Evolutionary conservation across 2,329 filamentous ascomycete species (phyloP).

Genomic region (Hysterium pulicare): DNA sequence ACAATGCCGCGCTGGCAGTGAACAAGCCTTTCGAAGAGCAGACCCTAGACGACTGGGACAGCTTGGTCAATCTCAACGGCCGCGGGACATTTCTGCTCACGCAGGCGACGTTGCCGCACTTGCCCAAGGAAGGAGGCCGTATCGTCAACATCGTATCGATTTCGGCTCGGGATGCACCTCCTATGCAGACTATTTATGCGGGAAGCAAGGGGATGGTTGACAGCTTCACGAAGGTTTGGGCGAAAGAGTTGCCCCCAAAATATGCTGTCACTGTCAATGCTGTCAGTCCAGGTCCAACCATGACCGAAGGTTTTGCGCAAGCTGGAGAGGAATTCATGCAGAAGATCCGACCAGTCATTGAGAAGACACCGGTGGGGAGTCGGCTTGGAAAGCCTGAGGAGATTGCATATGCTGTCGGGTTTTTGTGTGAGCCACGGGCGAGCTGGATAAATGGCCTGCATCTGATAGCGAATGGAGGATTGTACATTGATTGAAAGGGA

Average conservation of each 20-base stretch:
- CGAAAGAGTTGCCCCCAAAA: slow-evolving; percentile 44
- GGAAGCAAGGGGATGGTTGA: slow-evolving; percentile 52
- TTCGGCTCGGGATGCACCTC: slow-evolving; percentile 32
- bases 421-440: slow-evolving; percentile 44
- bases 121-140: slow-evolving; percentile 36
- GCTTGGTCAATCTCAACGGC: slow-evolving; percentile 42
- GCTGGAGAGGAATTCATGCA: slow-evolving; percentile 42
- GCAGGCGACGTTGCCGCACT: slow-evolving; percentile 38
- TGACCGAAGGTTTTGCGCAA: slow-evolving; percentile 27
- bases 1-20: slow-evolving; percentile 37
- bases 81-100: slow-evolving; percentile 44
- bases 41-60: slow-evolving; percentile 40
- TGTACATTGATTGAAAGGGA: slow-evolving; percentile 18
- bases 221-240: slow-evolving; percentile 46
- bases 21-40: slow-evolving; percentile 39
- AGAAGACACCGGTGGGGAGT: slow-evolving; percentile 42
- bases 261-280: slow-evolving; percentile 48
- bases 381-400: slow-evolving; percentile 46
- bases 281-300: slow-evolving; percentile 44
- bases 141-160: slow-evolving; percentile 46
- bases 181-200: slow-evolving; percentile 47
- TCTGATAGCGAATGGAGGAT: slow-evolving; percentile 21
- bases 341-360: slow-evolving; percentile 50
- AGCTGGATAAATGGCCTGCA: slow-evolving; percentile 49
- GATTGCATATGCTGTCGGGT: slow-evolving; percentile 47